phyloP scores from a whole-genome alignment of 306 rosid genomes.

The Fagus crenata region DNA sequence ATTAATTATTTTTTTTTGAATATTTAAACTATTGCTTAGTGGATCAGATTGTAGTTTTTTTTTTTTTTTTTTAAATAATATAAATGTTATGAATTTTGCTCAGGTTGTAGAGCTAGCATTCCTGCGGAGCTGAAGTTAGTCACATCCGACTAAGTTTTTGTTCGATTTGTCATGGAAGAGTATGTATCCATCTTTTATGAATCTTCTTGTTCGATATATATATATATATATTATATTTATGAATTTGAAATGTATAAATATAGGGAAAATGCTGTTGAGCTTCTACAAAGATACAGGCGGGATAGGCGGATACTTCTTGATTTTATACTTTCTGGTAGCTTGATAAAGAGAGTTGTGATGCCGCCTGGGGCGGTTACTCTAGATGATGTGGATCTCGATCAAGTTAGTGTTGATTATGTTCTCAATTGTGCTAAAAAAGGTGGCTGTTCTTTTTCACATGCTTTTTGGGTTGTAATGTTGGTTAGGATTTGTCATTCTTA shows the following conservation, averaged over 20 bases:
- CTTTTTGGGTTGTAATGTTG: not conserved
- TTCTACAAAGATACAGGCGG: slow-evolving; percentile 81
- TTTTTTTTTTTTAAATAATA: no score
- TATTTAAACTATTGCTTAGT: no score
- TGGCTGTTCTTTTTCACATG: slow-evolving; percentile 23
- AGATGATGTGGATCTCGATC: slow-evolving; percentile 97
- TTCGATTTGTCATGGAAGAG: slow-evolving; percentile 74
- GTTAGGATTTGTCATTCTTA: slow-evolving; percentile 9
- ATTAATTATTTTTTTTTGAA: not conserved
- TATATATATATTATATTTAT: slow-evolving; percentile 12
- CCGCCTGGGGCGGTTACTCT: slow-evolving; percentile 98
- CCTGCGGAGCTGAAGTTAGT: slow-evolving; percentile 9
- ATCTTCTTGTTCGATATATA: not conserved
- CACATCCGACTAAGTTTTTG: slow-evolving; percentile 1
- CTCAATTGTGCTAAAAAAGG: slow-evolving; percentile 88
- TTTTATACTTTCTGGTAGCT: slow-evolving; percentile 84
- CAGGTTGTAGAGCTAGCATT: slow-evolving; percentile 7
- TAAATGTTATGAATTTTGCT: not conserved
- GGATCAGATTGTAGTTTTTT: no score
- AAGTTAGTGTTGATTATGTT: slow-evolving; percentile 93
- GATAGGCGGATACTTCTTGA: slow-evolving; percentile 87
- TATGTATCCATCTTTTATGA: slow-evolving; percentile 39
- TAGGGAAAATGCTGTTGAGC: slow-evolving; percentile 77
- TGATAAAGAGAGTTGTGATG: slow-evolving; percentile 93
- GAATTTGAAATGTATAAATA: slow-evolving; percentile 23